Evolutionary conservation across 1,284 basidiomycete species (phyloP).

Genomic region (Sporisorium iseilematis-ciliati): DNA sequence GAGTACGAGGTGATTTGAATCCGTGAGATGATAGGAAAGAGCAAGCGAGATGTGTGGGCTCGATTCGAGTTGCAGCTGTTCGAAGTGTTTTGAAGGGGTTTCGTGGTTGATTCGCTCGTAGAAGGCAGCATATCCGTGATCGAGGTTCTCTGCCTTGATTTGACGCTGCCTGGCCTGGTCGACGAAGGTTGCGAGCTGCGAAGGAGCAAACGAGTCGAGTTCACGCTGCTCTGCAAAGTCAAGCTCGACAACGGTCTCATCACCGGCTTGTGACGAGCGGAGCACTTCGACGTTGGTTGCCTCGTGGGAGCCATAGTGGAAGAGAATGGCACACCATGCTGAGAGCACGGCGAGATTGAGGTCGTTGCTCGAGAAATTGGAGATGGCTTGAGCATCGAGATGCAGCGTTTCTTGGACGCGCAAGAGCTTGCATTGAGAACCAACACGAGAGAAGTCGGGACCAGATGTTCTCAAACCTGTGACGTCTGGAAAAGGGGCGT

Average conservation of each 20-base stretch:
- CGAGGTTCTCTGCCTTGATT: constrained; percentile 2
- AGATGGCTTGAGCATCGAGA: constrained; percentile 8
- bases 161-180: constrained; percentile 12
- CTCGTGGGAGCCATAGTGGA: constrained; percentile 46
- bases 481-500: constrained; percentile 66
- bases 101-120: constrained; percentile 6
- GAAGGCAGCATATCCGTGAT: constrained; percentile 45
- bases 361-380: constrained; percentile 19
- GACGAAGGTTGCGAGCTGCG: constrained; percentile 21
- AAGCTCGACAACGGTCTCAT: constrained; percentile 30
- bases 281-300: constrained; percentile 45
- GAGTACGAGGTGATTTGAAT: constrained; percentile 17
- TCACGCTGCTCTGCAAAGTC: constrained; percentile 39
- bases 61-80: constrained; percentile 21
- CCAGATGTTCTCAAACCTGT: constrained; percentile 59
- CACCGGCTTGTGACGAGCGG: constrained; percentile 10
- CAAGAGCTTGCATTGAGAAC: constrained; percentile 31
- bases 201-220: constrained; percentile 10
- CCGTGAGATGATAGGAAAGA: constrained; percentile 20
- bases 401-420: constrained; percentile 18
- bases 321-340: constrained; percentile 47
- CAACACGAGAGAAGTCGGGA: constrained; percentile 41
- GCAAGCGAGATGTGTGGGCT: constrained; percentile 39
- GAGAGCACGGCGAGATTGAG: constrained; percentile 38
- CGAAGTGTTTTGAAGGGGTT: constrained; percentile 11